These are phyloP conservation scores for Skeletonema costatum DNA, from an alignment of 108 stramenopile species.

Conservation along the genomic window DNA sequence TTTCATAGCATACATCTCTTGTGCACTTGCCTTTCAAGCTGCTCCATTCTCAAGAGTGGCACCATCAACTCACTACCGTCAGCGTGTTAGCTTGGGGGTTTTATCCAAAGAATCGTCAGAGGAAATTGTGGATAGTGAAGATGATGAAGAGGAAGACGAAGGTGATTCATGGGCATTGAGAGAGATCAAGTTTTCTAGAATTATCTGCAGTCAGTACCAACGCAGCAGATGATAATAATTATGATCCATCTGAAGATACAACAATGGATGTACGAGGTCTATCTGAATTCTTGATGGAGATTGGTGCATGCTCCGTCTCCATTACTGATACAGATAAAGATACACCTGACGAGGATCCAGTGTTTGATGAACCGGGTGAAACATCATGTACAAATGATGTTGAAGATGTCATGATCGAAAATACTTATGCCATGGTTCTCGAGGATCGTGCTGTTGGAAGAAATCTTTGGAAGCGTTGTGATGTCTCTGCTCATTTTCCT, in stretches of 20 bases:
- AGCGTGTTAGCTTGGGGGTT: neutral
- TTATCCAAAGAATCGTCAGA: neutral
- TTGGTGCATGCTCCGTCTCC: constrained; percentile 72
- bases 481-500: constrained; percentile 80
- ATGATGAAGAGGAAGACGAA: neutral
- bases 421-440: constrained; percentile 16
- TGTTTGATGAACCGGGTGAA: constrained; percentile 56
- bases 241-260: neutral
- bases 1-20: neutral
- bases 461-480: constrained; percentile 71
- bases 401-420: neutral
- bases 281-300: constrained; percentile 82
- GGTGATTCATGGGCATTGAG: neutral
- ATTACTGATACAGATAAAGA: constrained; percentile 75
- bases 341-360: constrained; percentile 55
- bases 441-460: constrained; percentile 44
- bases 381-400: constrained; percentile 7
- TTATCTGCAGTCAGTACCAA: neutral
- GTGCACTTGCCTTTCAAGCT: neutral
- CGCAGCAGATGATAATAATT: neutral
- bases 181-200: neutral
- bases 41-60: neutral
- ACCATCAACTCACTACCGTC: neutral
- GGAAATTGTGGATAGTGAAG: neutral
- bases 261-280: constrained; percentile 39